These are phyloP conservation scores for Yarrowia sp. DNA, from an alignment of 805 yeast species.

Conservation along the genomic window DNA sequence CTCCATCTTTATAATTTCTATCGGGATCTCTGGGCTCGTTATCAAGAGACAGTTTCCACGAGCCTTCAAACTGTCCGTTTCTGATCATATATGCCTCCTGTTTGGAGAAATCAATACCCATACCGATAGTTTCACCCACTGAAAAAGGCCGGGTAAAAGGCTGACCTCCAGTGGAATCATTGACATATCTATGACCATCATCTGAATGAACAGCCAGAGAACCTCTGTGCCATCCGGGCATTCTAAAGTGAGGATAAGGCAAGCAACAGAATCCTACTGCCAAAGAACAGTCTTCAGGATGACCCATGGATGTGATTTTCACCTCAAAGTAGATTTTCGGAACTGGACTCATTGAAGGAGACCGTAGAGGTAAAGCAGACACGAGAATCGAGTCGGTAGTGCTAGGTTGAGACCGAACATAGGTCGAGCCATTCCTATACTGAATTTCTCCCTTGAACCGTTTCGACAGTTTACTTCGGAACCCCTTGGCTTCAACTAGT, in stretches of 20 bases:
- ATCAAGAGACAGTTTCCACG: constrained; percentile 34
- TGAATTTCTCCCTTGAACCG: constrained; percentile 31
- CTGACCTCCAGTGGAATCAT: constrained; percentile 33
- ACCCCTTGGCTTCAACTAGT: constrained; percentile 1
- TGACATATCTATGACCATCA: constrained; percentile 35
- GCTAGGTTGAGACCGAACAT: constrained; percentile 28
- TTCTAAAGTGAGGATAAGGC: constrained; percentile 36
- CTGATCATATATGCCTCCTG: constrained; percentile 30
- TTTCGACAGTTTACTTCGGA: constrained; percentile 15
- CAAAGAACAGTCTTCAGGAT: constrained; percentile 32
- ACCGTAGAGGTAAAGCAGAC: constrained; percentile 30
- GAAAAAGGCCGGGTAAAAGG: constrained; percentile 30
- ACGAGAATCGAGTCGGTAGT: constrained; percentile 30
- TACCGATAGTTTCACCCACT: constrained; percentile 34
- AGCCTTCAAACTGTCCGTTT: constrained; percentile 32
- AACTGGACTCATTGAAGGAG: constrained; percentile 26
- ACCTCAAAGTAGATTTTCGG: constrained; percentile 33
- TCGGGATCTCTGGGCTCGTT: constrained; percentile 26
- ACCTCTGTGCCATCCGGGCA: constrained; percentile 38
- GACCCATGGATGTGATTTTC: constrained; percentile 31
- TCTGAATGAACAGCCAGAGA: constrained; percentile 37
- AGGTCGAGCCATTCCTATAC: constrained; percentile 29
- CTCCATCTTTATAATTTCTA: constrained; percentile 30
- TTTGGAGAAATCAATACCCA: constrained; percentile 34
- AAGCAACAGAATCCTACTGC: constrained; percentile 35